Evolutionary conservation across 495 filamentous ascomycete species (phyloP).

Genomic region (Lasiosphaeriaceae sp.): DNA sequence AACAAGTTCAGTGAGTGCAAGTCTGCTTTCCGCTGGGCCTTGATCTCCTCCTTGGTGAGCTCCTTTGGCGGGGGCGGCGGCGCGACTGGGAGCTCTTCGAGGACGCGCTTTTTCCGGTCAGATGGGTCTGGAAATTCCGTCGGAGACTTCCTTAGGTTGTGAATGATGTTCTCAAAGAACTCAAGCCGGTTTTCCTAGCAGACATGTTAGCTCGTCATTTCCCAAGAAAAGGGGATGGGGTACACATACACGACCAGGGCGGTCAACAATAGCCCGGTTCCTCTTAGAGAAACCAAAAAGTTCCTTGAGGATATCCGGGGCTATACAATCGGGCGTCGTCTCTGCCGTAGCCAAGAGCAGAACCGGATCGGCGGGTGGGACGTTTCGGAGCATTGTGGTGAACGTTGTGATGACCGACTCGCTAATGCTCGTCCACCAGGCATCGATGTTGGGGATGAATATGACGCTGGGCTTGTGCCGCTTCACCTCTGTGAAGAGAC

Average conservation of each 20-base stretch:
- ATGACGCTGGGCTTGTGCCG: conserved; percentile 95
- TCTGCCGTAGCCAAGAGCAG: conserved; percentile 81
- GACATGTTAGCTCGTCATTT: conserved; percentile 27
- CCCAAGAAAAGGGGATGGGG: not conserved
- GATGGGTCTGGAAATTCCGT: conserved; percentile 80
- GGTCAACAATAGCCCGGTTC: conserved; percentile 64
- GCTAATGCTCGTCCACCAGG: conserved; percentile 75
- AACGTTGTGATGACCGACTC: conserved; percentile 67
- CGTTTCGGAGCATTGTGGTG: conserved; percentile 65
- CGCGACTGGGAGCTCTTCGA: conserved; percentile 72
- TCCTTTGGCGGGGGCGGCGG: conserved; percentile 60
- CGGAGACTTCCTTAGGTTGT: conserved; percentile 72
- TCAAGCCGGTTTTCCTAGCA: conserved; percentile 57
- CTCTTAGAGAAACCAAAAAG: conserved; percentile 80
- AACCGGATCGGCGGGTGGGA: conserved; percentile 84
- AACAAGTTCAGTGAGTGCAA: conserved; percentile 74
- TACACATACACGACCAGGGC: conserved; percentile 55
- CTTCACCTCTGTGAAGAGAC: conserved; percentile 85
- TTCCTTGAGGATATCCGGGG: conserved; percentile 58
- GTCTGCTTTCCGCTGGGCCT: conserved; percentile 76
- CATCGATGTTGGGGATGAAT: conserved; percentile 83
- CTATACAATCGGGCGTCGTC: conserved; percentile 49
- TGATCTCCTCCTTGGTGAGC: conserved; percentile 70
- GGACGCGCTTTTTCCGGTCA: conserved; percentile 77
- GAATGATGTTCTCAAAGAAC: conserved; percentile 70